Percentiles rank a stretch among this genome's conserved stretches.
These are phyloP conservation scores for Termitomyces sp. DNA, from an alignment of 1,284 basidiomycete species.

Conservation along the genomic window DNA sequence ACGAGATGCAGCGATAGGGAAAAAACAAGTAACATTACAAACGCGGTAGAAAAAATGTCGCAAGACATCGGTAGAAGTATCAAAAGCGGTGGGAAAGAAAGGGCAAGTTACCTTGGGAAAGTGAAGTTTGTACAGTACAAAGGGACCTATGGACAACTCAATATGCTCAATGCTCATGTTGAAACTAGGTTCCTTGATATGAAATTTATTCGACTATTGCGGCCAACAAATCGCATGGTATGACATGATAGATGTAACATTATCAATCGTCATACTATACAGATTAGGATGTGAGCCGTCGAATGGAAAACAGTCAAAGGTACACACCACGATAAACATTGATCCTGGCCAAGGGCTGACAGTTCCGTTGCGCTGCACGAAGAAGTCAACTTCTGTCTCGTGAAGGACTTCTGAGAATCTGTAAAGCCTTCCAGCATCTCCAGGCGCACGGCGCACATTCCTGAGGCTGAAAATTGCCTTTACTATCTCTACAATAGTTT, in stretches of 20 bases:
- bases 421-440: constrained; percentile 32
- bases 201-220: too few species aligned
- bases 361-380: constrained; percentile 25
- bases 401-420: constrained; percentile 26
- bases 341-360: constrained; percentile 28
- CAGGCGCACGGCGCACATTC: constrained; percentile 39
- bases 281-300: neutral
- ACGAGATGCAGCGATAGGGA: too few species aligned
- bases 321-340: constrained; percentile 23
- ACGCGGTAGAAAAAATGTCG: too few species aligned
- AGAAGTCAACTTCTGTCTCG: constrained; percentile 28
- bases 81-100: too few species aligned
- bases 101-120: too few species aligned
- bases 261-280: neutral
- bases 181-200: too few species aligned
- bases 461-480: constrained; percentile 40
- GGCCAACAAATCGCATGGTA: constrained; percentile 5
- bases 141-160: too few species aligned
- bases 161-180: too few species aligned
- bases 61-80: too few species aligned
- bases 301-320: neutral
- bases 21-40: too few species aligned
- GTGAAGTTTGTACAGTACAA: too few species aligned
- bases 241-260: neutral
- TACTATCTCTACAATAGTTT: constrained; percentile 38